Base-by-base conservation (phyloP, 1,284 basidiomycete species). In the Ceratobasidium sp. region DNA sequence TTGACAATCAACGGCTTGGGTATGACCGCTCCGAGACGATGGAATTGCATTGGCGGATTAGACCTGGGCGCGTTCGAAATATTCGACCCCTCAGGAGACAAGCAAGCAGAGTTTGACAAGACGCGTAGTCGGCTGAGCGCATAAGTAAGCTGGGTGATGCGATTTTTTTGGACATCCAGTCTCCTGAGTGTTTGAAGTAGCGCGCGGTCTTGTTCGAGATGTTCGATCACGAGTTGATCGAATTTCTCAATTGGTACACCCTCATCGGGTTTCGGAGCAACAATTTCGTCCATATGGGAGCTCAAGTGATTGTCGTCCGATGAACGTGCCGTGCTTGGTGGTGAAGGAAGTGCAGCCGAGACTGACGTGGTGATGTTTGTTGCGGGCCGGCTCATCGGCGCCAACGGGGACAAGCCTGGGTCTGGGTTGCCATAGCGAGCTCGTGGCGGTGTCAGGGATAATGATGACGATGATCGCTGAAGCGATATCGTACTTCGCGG, bases 401-500 rank as follows among this genome's bases (percentile, higher is more conserved):
- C 64, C 29, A 24, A 54, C n/a, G 64, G 34, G 43, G 51, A 56
- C 11, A 5, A 64, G 34, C 43, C 41, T n/a, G 19, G 39, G 19
- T 49, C 41, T 4, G 49, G 8, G 66, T 69, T 69, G 37, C 66
- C 34, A 58, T 69, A 53, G 53, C 66, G 66, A 69, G 66, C 49
- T 11, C 46, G 66, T 69, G 66, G 66, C 66, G 37, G 66, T 69
- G 66, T 69, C 66, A 69, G 66, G 66, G 66, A 69, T 54, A 58
- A n/a, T n/a, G 66, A 69, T 41, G 66, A 69, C 9, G 66, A 41
- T 22, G 66, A 46, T 39, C 66, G 66, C 39, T 69, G 29, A 27
- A 69, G 48, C 6, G 66, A 69, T 31, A 69, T 34, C 2, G 66
- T 58, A 34, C 66, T 69, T 22, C 66, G 66, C 13, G 66, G 66